phyloP scores from a whole-genome alignment of 2,329 filamentous ascomycete species.

The Dryadomyces quercus-mongolicae region DNA sequence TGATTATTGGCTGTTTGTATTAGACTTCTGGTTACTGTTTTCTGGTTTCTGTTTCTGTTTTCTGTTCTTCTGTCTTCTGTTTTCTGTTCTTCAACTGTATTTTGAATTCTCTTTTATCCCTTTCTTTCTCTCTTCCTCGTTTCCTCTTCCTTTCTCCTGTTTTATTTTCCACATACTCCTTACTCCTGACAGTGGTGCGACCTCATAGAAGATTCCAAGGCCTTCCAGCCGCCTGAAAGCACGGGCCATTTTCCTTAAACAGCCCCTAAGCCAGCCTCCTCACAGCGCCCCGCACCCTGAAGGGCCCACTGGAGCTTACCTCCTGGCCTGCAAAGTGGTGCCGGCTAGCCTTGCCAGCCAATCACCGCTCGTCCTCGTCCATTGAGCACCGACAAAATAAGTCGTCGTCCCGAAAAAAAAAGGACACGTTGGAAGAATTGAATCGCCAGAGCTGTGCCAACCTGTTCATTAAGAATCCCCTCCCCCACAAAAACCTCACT shows the following conservation, averaged over 20 bases:
- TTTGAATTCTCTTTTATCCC: too few relatives aligned
- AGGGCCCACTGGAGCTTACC: not conserved
- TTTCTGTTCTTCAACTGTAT: too few relatives aligned
- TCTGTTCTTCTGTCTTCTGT: too few relatives aligned
- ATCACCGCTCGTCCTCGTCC: conserved; percentile 1
- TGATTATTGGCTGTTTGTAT: too few relatives aligned
- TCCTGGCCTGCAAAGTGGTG: too few relatives aligned
- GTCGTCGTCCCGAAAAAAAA: conserved; percentile 8
- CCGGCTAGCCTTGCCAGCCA: too few relatives aligned
- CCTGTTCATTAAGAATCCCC: conserved; percentile 7
- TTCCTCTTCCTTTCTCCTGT: not conserved
- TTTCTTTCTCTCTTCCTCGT: not conserved
- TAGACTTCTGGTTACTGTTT: too few relatives aligned
- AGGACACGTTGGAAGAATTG: conserved; percentile 14
- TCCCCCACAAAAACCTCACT: conserved; percentile 6
- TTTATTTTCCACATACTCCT: not conserved
- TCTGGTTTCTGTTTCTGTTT: too few relatives aligned
- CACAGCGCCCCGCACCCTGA: conserved; percentile 8
- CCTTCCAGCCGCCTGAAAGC: conserved; percentile 5
- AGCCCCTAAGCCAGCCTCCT: conserved; percentile 5
- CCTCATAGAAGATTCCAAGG: conserved; percentile 12
- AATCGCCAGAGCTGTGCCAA: conserved; percentile 4
- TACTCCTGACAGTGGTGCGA: not conserved
- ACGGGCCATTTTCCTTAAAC: conserved; percentile 1
- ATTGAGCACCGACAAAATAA: conserved; percentile 4